phyloP scores from a whole-genome alignment of 2,329 filamentous ascomycete species.

The Aspergillus felis region DNA sequence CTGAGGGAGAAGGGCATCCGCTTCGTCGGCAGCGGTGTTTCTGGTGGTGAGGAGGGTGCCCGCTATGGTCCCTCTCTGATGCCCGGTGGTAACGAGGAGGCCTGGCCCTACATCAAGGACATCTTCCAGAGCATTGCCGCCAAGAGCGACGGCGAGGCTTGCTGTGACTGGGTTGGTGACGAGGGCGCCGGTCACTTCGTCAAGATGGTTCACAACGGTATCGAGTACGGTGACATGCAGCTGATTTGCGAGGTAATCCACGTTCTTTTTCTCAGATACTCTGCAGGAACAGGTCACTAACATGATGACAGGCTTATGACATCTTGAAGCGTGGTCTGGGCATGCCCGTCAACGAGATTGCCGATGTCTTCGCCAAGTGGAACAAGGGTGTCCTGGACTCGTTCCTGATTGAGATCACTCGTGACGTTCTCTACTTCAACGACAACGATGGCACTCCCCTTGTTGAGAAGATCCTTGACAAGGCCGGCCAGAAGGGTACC shows the following conservation, averaged over 20 bases:
- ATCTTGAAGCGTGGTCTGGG: conserved; percentile 99
- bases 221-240: conserved; percentile 99
- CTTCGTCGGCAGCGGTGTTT: conserved; percentile 96
- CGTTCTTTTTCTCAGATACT: too few relatives aligned
- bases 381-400: conserved; percentile 98
- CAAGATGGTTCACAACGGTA: conserved; percentile 99
- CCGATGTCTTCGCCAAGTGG: conserved; percentile 90
- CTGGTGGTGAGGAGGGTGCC: conserved; percentile 98
- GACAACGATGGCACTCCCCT: conserved; percentile 88
- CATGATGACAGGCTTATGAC: conserved; percentile 75
- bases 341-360: conserved; percentile 87
- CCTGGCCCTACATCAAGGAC: conserved; percentile 98
- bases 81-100: conserved; percentile 97
- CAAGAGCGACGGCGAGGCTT: conserved; percentile 95
- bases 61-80: conserved; percentile 96
- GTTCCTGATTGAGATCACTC: conserved; percentile 98
- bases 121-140: conserved; percentile 97
- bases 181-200: conserved; percentile 99
- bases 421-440: conserved; percentile 97
- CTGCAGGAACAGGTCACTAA: too few relatives aligned
- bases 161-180: conserved; percentile 99
- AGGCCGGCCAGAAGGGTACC: conserved; percentile 98
- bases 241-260: conserved; percentile 87
- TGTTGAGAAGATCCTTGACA: conserved; percentile 98
- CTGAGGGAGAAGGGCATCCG: conserved; percentile 80